Base-by-base conservation (phyloP, 768 basidiomycete genomes). In the Pisolithus microcarpus region DNA sequence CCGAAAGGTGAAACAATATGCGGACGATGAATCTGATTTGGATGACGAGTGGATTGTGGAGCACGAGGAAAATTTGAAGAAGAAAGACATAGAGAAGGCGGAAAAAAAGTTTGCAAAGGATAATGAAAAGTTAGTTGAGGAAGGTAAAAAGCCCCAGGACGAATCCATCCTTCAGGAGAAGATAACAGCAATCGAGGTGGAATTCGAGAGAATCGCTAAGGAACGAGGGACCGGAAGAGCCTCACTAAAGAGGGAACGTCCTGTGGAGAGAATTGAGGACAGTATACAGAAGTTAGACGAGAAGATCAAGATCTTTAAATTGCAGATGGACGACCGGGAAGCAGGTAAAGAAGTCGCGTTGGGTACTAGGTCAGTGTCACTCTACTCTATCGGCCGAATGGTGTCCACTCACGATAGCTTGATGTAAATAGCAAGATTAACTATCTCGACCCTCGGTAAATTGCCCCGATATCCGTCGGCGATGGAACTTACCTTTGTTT, bases 101-200 rank as follows among this genome's bases (percentile, higher is more conserved):
- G 82, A 90, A 71, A 97, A 94, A 76, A 97, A 94, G 66, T 96
- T 92, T 60, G 77, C 80, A n/a, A 91, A 87, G 68, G 94, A 96
- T 15, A 94, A 96, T 63, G 85, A 93, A 70, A 91, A 90, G 66
- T 74, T 85, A 16, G 75, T 69, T 19, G 89, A 84, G 55, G 88
- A 89, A 21, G 85, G 81, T 21, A 75, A 84, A 65, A 68, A 76
- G 39, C 66, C 76, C 37, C 76, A 80, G 56, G 71, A 77, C 5
- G 76, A 84, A 18, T 77, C 77, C 3, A 80, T 82, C 21, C 71
- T 97, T 39, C 72, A 85, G 56, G 82, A 87, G 44, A 76, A 82
- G 50, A 70, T 92, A 49, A 71, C 77, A 52, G 80, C 73, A 48
- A 79, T 95, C 50, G 82, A 92, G 55, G 81, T 75, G 5, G 87